These are phyloP conservation scores for Closterium sp. DNA, from an alignment of 139 green algal genomes.

Conservation along the genomic window DNA sequence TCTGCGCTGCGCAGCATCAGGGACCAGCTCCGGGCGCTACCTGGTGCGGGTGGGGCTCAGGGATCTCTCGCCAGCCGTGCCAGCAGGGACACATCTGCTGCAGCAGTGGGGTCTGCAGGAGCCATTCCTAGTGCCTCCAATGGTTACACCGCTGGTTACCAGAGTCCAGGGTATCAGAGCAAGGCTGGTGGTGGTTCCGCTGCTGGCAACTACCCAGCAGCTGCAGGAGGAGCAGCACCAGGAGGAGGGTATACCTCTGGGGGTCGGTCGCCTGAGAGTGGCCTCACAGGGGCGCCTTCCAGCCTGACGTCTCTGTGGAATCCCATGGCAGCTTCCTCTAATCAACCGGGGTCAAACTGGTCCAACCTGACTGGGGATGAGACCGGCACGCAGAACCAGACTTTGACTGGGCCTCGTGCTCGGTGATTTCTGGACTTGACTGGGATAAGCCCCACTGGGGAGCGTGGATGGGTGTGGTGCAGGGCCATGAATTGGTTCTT, in stretches of 20 bases:
- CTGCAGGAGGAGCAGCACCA: not conserved
- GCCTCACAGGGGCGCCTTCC: not conserved
- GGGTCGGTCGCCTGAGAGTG: not conserved
- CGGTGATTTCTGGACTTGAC: too few relatives aligned
- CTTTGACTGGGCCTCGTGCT: not conserved
- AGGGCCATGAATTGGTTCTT: too few relatives aligned
- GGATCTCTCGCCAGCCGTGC: too few relatives aligned
- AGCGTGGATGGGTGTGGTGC: too few relatives aligned
- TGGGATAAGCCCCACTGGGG: too few relatives aligned
- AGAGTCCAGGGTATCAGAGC: too few relatives aligned
- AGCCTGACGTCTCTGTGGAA: not conserved
- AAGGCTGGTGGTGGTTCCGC: too few relatives aligned
- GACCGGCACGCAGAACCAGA: not conserved
- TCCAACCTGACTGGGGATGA: not conserved
- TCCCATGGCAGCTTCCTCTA: not conserved
- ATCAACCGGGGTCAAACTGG: not conserved
- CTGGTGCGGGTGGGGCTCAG: too few relatives aligned
- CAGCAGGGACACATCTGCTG: too few relatives aligned
- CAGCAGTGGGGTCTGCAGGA: not conserved
- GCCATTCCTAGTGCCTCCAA: not conserved
- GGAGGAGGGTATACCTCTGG: not conserved
- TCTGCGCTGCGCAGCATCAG: not conserved
- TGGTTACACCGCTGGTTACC: not conserved
- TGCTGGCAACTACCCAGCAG: too few relatives aligned
- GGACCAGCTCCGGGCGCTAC: not conserved